Conservation (phyloP, 768 basidiomycete species). For the Coprinellus aureogranulatus region DNA sequence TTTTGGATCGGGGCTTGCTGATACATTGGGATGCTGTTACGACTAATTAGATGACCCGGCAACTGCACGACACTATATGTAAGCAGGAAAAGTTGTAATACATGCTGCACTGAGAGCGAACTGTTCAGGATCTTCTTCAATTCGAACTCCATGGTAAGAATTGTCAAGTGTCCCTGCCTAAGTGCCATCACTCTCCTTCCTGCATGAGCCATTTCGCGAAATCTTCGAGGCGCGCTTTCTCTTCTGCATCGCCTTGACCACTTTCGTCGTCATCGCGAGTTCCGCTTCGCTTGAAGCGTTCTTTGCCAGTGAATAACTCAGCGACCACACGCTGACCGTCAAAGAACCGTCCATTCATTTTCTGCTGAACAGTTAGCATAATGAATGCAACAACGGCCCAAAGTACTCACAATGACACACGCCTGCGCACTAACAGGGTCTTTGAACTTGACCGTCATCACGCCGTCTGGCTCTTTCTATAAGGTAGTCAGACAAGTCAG, state of each 20-base stretch:
- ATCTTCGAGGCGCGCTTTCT: constrained; percentile 81
- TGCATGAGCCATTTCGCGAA: constrained; percentile 86
- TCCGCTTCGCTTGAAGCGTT: constrained; percentile 77
- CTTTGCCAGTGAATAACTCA: constrained; percentile 74
- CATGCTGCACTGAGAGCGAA: too few relatives aligned
- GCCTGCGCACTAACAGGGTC: constrained; percentile 92
- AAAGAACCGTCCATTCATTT: constrained; percentile 94
- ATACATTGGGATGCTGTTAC: constrained; percentile 7
- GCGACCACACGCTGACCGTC: constrained; percentile 82
- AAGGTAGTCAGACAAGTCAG: neutral
- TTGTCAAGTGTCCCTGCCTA: too few relatives aligned
- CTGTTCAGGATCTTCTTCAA: too few relatives aligned
- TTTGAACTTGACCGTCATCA: constrained; percentile 96
- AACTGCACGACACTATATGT: neutral
- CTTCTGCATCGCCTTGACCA: constrained; percentile 62
- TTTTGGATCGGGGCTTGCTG: constrained; percentile 5
- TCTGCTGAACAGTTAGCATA: constrained; percentile 41
- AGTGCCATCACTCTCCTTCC: constrained; percentile 58
- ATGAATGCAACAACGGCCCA: neutral
- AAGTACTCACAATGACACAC: constrained; percentile 64
- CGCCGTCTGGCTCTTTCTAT: constrained; percentile 86
- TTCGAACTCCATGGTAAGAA: too few relatives aligned
- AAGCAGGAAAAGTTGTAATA: constrained; percentile 7
- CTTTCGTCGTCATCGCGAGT: constrained; percentile 54
- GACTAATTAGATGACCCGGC: neutral